These are phyloP conservation scores for Juglanconis juglandina DNA, from an alignment of 2,329 filamentous ascomycete genomes.

Conservation along the genomic window DNA sequence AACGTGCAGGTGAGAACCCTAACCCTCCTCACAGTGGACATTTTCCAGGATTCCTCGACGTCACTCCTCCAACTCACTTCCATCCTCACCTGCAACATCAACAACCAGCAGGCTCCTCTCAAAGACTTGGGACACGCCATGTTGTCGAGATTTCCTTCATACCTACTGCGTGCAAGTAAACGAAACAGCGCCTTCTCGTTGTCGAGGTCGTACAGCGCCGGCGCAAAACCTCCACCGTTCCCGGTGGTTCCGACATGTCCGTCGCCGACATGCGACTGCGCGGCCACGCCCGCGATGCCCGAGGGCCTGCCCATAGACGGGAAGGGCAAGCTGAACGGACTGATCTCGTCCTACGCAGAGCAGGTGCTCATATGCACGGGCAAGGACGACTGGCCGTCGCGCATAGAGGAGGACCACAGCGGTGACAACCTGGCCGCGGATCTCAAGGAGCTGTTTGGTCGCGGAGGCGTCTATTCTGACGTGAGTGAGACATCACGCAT, in stretches of 20 bases:
- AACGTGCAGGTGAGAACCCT: neutral
- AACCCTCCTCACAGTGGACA: neutral
- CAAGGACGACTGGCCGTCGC: slow-evolving; percentile 73
- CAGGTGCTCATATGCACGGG: slow-evolving; percentile 84
- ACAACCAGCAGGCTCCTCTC: neutral
- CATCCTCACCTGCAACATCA: neutral
- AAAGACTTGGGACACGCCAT: neutral
- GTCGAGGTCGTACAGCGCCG: slow-evolving; percentile 10
- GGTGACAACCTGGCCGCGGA: slow-evolving; percentile 66
- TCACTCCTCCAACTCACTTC: too few species aligned
- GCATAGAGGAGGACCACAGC: slow-evolving; percentile 77
- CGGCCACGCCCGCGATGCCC: slow-evolving; percentile 61
- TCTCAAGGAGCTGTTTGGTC: slow-evolving; percentile 66
- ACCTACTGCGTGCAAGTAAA: neutral
- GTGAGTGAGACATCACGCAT: slow-evolving; percentile 40
- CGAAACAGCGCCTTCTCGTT: neutral
- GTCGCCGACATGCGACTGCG: slow-evolving; percentile 71
- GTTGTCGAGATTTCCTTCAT: neutral
- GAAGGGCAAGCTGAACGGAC: slow-evolving; percentile 66
- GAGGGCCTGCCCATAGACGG: slow-evolving; percentile 71
- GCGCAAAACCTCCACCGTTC: slow-evolving; percentile 27
- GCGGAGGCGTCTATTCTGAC: slow-evolving; percentile 64
- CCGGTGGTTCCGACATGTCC: slow-evolving; percentile 61
- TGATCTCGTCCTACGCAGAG: slow-evolving; percentile 74
- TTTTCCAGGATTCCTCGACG: too few species aligned